Evolutionary conservation across 768 basidiomycete species (phyloP), one percentile per base, ranked within the genome.

Genomic region (Neoboletus magnificus): DNA sequence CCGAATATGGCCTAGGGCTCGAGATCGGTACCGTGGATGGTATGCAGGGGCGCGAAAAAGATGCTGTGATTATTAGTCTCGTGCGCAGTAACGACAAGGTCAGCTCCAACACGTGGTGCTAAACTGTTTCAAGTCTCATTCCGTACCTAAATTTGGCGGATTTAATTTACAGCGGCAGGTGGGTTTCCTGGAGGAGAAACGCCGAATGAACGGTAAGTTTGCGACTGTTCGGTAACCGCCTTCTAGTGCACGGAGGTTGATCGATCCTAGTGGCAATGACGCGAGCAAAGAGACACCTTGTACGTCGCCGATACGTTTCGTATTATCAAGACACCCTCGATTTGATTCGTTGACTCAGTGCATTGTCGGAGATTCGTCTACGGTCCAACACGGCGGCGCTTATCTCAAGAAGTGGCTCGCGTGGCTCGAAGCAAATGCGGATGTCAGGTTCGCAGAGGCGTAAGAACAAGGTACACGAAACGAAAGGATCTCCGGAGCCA

Each of bases 1-100:
- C 87, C 0, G 67, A 74, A n/a, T 79, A 89, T 62, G 89, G 88
- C 0, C 69, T 76, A 0, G 74, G 75, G 25, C 79, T 98, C 1
- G 94, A 98, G 62, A 92, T 97, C 42, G 97, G 95, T 1, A 92
- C 89, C 0, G 94, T 98, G 1, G 97, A 98, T 66, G 93, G 94
- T 0, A 91, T 98, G 86, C 97, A 99, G 75, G 96, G 96, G 0
- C 83, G 97, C 47, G 96, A 99, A 70, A 93, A 93, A 62, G 93
- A 98, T 51, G 93, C 93, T 0, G 84, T 98, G 37, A 83, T 98
- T 23, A 90, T 99, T 50, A 91, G 85, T 61, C 81, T 99, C 4
- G 97, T 98, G 2, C 79, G 97, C 25, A 95, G 93, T 61, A 99
- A 98, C 64, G 85, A 89, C 50, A 85, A 82, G 72, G 90, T 86